Conservation (phyloP, 1,139 yeast genomes). For the Meyerozyma guilliermondii region DNA sequence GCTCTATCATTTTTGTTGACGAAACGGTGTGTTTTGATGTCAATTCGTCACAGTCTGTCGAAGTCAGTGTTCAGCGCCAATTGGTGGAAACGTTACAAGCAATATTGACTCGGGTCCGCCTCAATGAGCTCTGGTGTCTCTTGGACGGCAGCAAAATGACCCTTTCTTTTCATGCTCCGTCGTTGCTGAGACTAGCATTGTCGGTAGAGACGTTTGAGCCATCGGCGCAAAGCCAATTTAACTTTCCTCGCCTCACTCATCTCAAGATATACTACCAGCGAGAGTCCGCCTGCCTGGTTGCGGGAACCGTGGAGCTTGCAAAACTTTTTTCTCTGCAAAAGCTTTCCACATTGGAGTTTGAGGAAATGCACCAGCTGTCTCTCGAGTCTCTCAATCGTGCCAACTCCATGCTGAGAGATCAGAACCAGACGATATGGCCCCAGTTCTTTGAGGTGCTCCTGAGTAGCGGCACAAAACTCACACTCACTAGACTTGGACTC, state of each 20-base stretch:
- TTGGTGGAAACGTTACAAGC: neutral
- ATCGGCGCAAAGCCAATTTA: neutral
- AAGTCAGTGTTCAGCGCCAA: neutral
- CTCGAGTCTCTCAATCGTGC: slow-evolving; percentile 6
- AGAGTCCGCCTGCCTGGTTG: neutral
- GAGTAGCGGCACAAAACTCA: slow-evolving; percentile 4
- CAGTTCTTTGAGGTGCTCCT: slow-evolving; percentile 11
- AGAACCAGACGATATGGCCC: slow-evolving; percentile 10
- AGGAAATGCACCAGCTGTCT: slow-evolving; percentile 4
- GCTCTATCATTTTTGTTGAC: slow-evolving; percentile 9
- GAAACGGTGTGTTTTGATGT: slow-evolving; percentile 4
- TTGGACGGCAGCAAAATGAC: neutral
- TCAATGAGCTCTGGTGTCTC: neutral
- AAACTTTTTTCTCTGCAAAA: neutral
- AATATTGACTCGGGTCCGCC: neutral
- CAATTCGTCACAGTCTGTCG: too few species aligned
- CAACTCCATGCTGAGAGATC: slow-evolving; percentile 3
- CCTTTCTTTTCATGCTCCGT: neutral
- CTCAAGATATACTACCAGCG: slow-evolving; percentile 1
- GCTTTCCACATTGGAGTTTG: slow-evolving; percentile 5
- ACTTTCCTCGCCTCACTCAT: slow-evolving; percentile 1
- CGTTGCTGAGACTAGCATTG: neutral
- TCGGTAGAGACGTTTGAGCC: neutral
- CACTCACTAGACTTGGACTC: slow-evolving; percentile 10
- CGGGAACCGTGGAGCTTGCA: slow-evolving; percentile 1